Base-by-base conservation (phyloP, 352 stramenopile species). In the Phytophthora kernoviae region DNA sequence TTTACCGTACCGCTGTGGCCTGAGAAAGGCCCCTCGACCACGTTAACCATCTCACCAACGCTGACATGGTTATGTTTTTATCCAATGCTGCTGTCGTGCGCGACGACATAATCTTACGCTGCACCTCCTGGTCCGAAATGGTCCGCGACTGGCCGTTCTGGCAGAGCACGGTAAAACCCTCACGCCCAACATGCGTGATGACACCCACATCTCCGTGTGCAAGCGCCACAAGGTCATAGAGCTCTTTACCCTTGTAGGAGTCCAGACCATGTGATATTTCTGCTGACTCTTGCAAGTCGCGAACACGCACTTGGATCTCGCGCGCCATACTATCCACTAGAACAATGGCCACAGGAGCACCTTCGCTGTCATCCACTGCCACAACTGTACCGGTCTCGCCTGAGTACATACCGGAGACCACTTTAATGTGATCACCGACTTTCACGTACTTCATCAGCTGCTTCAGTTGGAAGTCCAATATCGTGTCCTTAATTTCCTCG, bases 381-480 rank as follows among this genome's bases (percentile, higher is more conserved):
- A 97, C 89, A 48, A 97, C 88, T 6, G 87, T 96, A 46, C 89
- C 89, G 2, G 89, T 97, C 62, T 96, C 89, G 18, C 89, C 89
- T 5, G 87, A 95, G 68, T 96, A 96, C 34, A 87, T 82, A 4
- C 89, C 89, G 24, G 86, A 96, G 2, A 97, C 79, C 18, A 97
- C 89, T 70, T 97, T 97, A 63, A 97, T 95, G 56, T 96, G 88
- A 58, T 96, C 89, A 37, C 89, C 89, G n/a, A 96, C 85, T 54
- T 96, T 96, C 55, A 96, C 87, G 50, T 93, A 94, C 59, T 96
- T 96, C 79, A 96, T 93, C 46, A 96, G 55, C 55, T 96, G 87
- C 56, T 91, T 93, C 39, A 95, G 62, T 65, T 94, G 84, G 63
- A 96, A 96, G 54, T 96, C 87, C 33, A 96, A 63, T 40, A 95